Evolutionary conservation across 768 basidiomycete genomes (phyloP).

Genomic region (Amanita jacksonii): DNA sequence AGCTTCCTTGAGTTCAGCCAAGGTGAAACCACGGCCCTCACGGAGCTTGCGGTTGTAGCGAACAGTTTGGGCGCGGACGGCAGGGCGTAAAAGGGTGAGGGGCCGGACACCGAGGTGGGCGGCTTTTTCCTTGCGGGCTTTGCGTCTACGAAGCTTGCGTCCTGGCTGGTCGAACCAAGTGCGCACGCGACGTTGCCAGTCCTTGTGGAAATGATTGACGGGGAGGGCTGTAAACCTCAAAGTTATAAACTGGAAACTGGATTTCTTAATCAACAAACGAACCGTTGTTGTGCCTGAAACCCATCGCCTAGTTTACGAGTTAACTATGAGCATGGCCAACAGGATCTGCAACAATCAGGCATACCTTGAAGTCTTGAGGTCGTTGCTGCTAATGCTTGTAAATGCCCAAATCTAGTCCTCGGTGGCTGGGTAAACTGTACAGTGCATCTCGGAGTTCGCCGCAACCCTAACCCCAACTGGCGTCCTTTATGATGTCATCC

Average conservation of each 20-base stretch:
- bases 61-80: slow-evolving; percentile 91
- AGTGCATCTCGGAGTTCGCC: slow-evolving; percentile 28
- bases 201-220: slow-evolving; percentile 95
- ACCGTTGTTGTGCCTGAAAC: slow-evolving; percentile 79
- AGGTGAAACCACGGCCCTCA: slow-evolving; percentile 94
- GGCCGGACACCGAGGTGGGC: slow-evolving; percentile 88
- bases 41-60: slow-evolving; percentile 98
- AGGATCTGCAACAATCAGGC: slow-evolving; percentile 7
- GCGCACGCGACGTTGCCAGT: slow-evolving; percentile 94
- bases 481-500: not conserved
- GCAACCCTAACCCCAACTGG: slow-evolving; percentile 25
- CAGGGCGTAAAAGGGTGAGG: slow-evolving; percentile 85
- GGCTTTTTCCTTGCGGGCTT: slow-evolving; percentile 86
- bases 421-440: slow-evolving; percentile 34
- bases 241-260: slow-evolving; percentile 9
- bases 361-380: slow-evolving; percentile 39
- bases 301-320: slow-evolving; percentile 52
- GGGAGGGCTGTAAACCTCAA: slow-evolving; percentile 56
- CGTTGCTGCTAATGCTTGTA: slow-evolving; percentile 26
- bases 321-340: slow-evolving; percentile 1
- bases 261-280: slow-evolving; percentile 16
- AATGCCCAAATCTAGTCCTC: slow-evolving; percentile 17
- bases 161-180: slow-evolving; percentile 99
- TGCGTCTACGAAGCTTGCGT: slow-evolving; percentile 91
- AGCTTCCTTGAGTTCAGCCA: slow-evolving; percentile 91